Base-by-base conservation (phyloP, 2,329 filamentous ascomycete genomes). In the Ophiocordyceps robertsii region DNA sequence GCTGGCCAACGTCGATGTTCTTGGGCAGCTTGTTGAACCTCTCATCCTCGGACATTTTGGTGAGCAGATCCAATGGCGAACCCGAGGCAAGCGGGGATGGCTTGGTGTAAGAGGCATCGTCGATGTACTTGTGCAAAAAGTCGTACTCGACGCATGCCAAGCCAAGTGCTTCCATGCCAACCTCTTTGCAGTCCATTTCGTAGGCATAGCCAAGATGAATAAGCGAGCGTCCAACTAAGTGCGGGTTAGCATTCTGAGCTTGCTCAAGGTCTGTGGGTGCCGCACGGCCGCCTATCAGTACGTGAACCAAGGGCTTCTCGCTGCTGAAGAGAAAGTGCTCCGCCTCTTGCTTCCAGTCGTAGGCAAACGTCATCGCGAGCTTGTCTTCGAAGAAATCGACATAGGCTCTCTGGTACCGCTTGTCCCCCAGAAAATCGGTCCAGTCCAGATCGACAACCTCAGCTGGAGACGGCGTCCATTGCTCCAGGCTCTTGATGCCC, bases 361-460 rank as follows among this genome's bases (percentile, higher is more conserved):
- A 96, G 31, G 77, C 70, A 53, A 80, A 75, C 27, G 68, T 65
- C 60, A 75, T 65, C 3, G 85, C 88, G 29, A 96, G 68, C 54
- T 87, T 79, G 58, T 98, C 92, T 59, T 98, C 92, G 56, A 94
- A 96, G 58, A 92, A 96, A 59, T 98, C 89, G 43, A 98, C 70
- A 56, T 82, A 98, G 1, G 88, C 90, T 46, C 90, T 76, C 62
- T 98, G 87, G 56, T 93, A 95, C 47, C 69, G 77, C 53, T 73
- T 73, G 57, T 87, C 77, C 19, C 90, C 89, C 29, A 95, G 60
- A 53, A 79, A 92, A 44, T 90, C 82, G 48, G 80, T 73, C 90
- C 92, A 98, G 58, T 98, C 92, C 44, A 82, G 73, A 47, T 80
- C 72, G 16, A 79, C 77, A 41, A 98, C 76, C 63, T 98, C 92